phyloP scores from a whole-genome alignment of 805 yeast genomes.

The Kodamaea nitidulidarum region DNA sequence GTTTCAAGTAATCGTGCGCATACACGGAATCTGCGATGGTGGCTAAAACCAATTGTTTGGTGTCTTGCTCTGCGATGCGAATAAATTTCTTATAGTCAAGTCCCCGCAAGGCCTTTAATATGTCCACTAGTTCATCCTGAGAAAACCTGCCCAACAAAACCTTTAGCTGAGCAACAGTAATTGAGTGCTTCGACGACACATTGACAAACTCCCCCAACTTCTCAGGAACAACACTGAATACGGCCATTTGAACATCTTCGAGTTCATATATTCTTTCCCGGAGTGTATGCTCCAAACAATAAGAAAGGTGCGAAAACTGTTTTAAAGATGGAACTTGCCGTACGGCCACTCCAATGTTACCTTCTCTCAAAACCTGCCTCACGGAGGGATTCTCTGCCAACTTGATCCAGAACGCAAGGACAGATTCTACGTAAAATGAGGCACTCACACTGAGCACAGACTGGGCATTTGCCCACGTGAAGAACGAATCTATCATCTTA shows the following conservation, averaged over 20 bases:
- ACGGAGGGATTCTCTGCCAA: not conserved
- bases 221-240: not conserved
- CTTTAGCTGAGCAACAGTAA: constrained; percentile 4
- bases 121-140: not conserved
- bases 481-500: not conserved
- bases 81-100: constrained; percentile 1
- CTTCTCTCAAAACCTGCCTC: not conserved
- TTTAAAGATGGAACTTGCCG: not conserved
- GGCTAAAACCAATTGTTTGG: not conserved
- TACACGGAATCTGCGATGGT: not conserved
- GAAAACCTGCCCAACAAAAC: constrained; percentile 7
- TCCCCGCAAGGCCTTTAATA: not conserved
- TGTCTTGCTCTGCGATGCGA: not conserved
- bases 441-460: not conserved
- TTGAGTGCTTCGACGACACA: constrained; percentile 10
- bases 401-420: not conserved
- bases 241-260: constrained; percentile 1
- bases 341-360: not conserved
- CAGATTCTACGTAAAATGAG: not conserved
- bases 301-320: not conserved
- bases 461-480: not conserved
- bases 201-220: constrained; percentile 7
- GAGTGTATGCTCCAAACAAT: not conserved
- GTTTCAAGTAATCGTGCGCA: not conserved
- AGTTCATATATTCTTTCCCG: not conserved